Conservation (phyloP, 1,284 basidiomycete species). For the Meripilus lineatus region DNA sequence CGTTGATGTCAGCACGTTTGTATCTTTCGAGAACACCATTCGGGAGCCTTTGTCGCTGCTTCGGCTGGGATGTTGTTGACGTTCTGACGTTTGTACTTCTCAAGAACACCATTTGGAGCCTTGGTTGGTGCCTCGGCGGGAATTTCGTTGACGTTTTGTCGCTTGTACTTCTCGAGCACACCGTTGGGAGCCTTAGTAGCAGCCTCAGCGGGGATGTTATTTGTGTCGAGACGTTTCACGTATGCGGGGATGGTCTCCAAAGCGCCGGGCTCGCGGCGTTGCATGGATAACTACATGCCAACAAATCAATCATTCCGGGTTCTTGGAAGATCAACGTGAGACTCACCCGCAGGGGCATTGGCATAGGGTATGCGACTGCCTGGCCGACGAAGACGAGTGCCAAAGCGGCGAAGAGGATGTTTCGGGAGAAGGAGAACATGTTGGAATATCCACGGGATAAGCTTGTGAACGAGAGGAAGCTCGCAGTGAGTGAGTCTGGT, state of each 20-base stretch:
- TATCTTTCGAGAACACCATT: constrained; percentile 22
- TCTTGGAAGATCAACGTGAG: neutral
- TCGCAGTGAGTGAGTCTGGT: neutral
- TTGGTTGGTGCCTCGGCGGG: constrained; percentile 32
- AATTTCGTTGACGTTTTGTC: constrained; percentile 23
- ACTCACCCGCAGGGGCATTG: constrained; percentile 37
- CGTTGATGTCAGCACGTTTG: constrained; percentile 21
- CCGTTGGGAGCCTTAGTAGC: constrained; percentile 20
- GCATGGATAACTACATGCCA: constrained; percentile 10
- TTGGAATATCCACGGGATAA: constrained; percentile 12
- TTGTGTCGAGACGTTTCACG: constrained; percentile 26
- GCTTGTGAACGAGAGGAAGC: constrained; percentile 1
- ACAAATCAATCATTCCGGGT: constrained; percentile 3
- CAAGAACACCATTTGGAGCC: constrained; percentile 24
- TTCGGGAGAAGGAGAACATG: constrained; percentile 40
- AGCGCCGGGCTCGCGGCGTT: constrained; percentile 30
- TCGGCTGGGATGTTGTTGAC: constrained; percentile 22
- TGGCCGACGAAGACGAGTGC: constrained; percentile 41
- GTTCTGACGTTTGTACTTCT: constrained; percentile 16
- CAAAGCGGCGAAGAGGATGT: constrained; percentile 36
- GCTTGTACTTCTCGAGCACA: constrained; percentile 9
- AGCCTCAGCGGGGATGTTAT: constrained; percentile 18
- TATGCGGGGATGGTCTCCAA: constrained; percentile 46
- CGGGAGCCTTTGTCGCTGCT: constrained; percentile 18
- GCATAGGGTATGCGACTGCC: constrained; percentile 41